These are phyloP conservation scores for Ceraceosorus bombacis DNA, from an alignment of 1,284 basidiomycete species.

Conservation along the genomic window DNA sequence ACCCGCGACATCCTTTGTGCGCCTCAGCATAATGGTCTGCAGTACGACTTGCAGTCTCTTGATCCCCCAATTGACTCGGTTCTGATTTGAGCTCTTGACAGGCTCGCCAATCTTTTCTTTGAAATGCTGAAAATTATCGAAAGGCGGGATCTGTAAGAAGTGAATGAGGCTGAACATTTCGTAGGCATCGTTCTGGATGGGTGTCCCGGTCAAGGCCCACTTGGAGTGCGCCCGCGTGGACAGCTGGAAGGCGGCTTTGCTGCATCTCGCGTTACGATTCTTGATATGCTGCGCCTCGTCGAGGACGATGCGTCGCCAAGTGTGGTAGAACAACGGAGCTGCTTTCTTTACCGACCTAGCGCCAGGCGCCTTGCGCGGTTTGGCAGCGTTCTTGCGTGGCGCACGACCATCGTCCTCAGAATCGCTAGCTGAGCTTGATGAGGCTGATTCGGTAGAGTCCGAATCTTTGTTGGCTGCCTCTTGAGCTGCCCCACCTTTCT, in stretches of 20 bases:
- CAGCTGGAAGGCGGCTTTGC: slow-evolving; percentile 69
- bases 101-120: slow-evolving; percentile 70
- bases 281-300: slow-evolving; percentile 98
- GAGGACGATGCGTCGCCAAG: slow-evolving; percentile 78
- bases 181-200: slow-evolving; percentile 71
- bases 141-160: slow-evolving; percentile 75
- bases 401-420: slow-evolving; percentile 49
- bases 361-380: slow-evolving; percentile 20
- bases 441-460: not conserved
- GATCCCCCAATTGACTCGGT: slow-evolving; percentile 40
- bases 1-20: slow-evolving; percentile 71
- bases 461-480: slow-evolving; percentile 36
- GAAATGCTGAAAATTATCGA: slow-evolving; percentile 73
- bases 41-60: slow-evolving; percentile 62
- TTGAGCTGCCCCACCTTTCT: slow-evolving; percentile 48
- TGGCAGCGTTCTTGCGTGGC: slow-evolving; percentile 48
- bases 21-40: slow-evolving; percentile 78
- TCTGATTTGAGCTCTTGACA: slow-evolving; percentile 51
- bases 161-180: slow-evolving; percentile 84
- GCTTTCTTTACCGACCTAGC: not conserved
- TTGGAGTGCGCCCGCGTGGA: slow-evolving; percentile 28
- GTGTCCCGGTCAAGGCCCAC: slow-evolving; percentile 50
- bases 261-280: slow-evolving; percentile 74
- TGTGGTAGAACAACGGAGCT: slow-evolving; percentile 64
- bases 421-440: not conserved